Evolutionary conservation across 2,329 filamentous ascomycete genomes (phyloP).

Genomic region (Cordyceps fumosorosea): DNA sequence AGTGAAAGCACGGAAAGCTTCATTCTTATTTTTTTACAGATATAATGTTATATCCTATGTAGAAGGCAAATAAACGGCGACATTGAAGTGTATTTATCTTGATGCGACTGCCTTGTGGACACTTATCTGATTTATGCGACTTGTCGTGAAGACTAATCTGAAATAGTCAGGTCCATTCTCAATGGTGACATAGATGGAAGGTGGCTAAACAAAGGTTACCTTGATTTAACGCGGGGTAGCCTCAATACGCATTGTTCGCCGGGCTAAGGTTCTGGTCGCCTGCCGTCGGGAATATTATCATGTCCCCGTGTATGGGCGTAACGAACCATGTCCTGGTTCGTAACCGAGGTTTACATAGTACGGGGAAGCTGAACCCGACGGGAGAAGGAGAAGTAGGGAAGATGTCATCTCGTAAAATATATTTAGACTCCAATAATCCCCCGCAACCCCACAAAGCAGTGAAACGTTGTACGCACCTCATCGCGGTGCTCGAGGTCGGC

Average conservation of each 20-base stretch:
- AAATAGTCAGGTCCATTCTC: constrained; percentile 7
- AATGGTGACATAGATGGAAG: neutral
- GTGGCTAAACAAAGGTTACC: neutral
- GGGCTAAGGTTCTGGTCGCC: neutral
- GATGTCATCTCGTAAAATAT: neutral
- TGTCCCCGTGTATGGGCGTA: too few species aligned
- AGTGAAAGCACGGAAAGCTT: neutral
- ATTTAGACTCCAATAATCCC: neutral
- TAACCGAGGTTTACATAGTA: too few species aligned
- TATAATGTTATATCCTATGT: too few species aligned
- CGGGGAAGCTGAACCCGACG: too few species aligned
- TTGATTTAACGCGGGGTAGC: neutral
- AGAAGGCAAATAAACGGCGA: neutral
- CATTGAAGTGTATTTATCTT: neutral
- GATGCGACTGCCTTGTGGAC: neutral
- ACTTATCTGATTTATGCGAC: neutral
- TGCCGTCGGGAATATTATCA: neutral
- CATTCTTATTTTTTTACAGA: neutral
- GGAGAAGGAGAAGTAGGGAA: too few species aligned
- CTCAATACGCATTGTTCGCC: neutral
- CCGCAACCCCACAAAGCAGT: neutral
- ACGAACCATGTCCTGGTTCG: too few species aligned
- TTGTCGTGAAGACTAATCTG: neutral
- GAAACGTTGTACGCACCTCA: neutral
- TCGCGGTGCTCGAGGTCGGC: neutral